Conservation (phyloP, 495 filamentous ascomycete species). For the Thozetella sp. region DNA sequence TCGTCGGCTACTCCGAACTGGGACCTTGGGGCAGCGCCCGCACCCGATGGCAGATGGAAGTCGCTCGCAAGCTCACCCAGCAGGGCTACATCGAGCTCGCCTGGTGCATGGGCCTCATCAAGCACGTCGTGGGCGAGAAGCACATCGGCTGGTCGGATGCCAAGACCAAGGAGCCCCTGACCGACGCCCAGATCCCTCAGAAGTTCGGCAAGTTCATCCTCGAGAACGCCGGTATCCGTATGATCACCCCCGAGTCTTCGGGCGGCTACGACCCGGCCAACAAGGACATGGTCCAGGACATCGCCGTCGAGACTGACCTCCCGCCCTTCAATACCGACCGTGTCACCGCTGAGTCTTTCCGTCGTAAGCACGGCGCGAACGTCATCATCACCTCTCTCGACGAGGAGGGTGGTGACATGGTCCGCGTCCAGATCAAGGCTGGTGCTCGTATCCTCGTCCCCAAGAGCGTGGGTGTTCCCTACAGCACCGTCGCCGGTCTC, state of each 20-base stretch:
- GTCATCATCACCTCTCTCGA: constrained; percentile 85
- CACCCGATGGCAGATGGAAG: constrained; percentile 96
- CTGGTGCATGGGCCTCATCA: constrained; percentile 97
- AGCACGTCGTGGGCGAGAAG: constrained; percentile 85
- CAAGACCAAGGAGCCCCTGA: constrained; percentile 84
- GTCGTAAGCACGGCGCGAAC: constrained; percentile 86
- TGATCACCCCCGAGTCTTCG: constrained; percentile 94
- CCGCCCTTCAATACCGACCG: constrained; percentile 91
- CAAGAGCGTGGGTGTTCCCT: constrained; percentile 90
- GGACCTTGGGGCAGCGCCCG: constrained; percentile 94
- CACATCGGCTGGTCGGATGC: constrained; percentile 93
- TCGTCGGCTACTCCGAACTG: constrained; percentile 89
- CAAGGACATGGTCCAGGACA: constrained; percentile 89
- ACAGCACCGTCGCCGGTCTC: constrained; percentile 88
- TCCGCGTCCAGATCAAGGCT: constrained; percentile 82
- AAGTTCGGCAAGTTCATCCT: constrained; percentile 91
- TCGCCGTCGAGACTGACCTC: constrained; percentile 87
- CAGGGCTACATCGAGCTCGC: constrained; percentile 96
- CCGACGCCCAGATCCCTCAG: constrained; percentile 87
- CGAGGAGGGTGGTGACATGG: too few species aligned
- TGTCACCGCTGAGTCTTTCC: constrained; percentile 89
- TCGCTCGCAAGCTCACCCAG: constrained; percentile 83
- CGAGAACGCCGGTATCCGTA: constrained; percentile 89
- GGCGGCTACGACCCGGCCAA: too few species aligned
- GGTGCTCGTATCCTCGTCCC: constrained; percentile 85